Evolutionary conservation across 495 filamentous ascomycete species (phyloP).

Genomic region (Penicillium antarcticum): DNA sequence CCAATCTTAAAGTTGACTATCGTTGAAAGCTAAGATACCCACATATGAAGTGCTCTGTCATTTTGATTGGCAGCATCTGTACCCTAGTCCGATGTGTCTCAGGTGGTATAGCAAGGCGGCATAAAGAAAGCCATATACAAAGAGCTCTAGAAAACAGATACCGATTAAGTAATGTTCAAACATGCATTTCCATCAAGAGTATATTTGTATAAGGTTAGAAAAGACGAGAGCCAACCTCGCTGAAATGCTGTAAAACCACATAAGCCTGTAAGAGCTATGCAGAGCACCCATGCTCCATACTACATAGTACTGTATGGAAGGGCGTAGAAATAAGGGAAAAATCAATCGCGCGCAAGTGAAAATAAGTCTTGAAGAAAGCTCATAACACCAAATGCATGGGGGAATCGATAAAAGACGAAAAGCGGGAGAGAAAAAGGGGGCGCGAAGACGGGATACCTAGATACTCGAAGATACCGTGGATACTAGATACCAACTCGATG

Average conservation of each 20-base stretch:
- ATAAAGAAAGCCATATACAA: too few species aligned
- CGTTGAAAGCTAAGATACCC: neutral
- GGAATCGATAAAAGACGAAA: constrained; percentile 16
- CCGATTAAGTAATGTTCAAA: neutral
- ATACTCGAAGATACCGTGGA: too few species aligned
- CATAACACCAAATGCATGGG: constrained; percentile 22
- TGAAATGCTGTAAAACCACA: constrained; percentile 21
- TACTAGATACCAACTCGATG: neutral
- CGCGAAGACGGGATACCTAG: neutral
- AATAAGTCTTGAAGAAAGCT: constrained; percentile 5
- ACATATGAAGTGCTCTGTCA: neutral
- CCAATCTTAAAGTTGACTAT: neutral
- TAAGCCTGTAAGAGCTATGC: constrained; percentile 19
- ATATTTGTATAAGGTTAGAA: constrained; percentile 26
- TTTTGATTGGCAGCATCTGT: too few species aligned
- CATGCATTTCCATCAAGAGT: constrained; percentile 11
- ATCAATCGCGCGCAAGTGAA: neutral
- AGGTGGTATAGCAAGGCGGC: too few species aligned
- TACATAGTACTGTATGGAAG: constrained; percentile 5
- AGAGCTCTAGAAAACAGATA: neutral
- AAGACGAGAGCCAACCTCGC: constrained; percentile 23
- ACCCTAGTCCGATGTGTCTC: too few species aligned
- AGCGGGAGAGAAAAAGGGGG: neutral
- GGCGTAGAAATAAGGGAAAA: neutral
- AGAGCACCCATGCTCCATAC: constrained; percentile 2